Conservation (phyloP, 495 filamentous ascomycete species). For the Letharia columbiana region DNA sequence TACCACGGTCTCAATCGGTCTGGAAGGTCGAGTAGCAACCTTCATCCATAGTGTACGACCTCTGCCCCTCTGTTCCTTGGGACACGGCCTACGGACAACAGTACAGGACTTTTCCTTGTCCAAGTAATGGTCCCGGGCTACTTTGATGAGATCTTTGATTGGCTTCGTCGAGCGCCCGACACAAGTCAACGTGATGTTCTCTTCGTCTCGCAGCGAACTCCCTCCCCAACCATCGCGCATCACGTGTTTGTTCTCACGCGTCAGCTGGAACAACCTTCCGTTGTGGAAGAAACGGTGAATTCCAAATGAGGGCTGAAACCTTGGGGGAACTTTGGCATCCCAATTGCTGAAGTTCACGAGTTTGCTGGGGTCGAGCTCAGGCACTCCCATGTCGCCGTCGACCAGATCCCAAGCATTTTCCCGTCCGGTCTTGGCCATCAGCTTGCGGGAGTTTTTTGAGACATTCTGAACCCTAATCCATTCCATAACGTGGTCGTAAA, state of each 20-base stretch:
- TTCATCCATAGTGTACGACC: slow-evolving; percentile 46
- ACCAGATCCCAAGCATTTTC: slow-evolving; percentile 45
- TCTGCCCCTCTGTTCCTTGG: slow-evolving; percentile 22
- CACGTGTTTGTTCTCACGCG: slow-evolving; percentile 27
- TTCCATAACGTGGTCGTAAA: slow-evolving; percentile 51
- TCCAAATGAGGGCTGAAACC: slow-evolving; percentile 43
- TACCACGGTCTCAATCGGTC: slow-evolving; percentile 77
- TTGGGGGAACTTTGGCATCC: slow-evolving; percentile 38
- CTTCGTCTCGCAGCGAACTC: slow-evolving; percentile 31
- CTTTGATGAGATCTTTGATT: slow-evolving; percentile 52
- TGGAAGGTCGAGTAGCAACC: slow-evolving; percentile 58
- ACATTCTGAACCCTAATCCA: slow-evolving; percentile 50
- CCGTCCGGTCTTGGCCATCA: slow-evolving; percentile 49
- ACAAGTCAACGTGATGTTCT: slow-evolving; percentile 38
- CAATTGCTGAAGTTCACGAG: slow-evolving; percentile 37
- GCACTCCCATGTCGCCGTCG: slow-evolving; percentile 31
- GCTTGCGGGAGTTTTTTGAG: slow-evolving; percentile 43
- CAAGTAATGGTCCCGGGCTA: slow-evolving; percentile 44
- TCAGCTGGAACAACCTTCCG: slow-evolving; percentile 34
- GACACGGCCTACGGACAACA: slow-evolving; percentile 25
- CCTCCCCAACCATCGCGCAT: slow-evolving; percentile 20
- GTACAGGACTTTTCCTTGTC: slow-evolving; percentile 25
- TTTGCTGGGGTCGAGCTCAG: slow-evolving; percentile 25
- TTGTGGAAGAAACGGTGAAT: slow-evolving; percentile 35
- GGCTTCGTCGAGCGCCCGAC: slow-evolving; percentile 46